phyloP scores from a whole-genome alignment of 1,284 basidiomycete genomes.

The Tylopilus sp. region DNA sequence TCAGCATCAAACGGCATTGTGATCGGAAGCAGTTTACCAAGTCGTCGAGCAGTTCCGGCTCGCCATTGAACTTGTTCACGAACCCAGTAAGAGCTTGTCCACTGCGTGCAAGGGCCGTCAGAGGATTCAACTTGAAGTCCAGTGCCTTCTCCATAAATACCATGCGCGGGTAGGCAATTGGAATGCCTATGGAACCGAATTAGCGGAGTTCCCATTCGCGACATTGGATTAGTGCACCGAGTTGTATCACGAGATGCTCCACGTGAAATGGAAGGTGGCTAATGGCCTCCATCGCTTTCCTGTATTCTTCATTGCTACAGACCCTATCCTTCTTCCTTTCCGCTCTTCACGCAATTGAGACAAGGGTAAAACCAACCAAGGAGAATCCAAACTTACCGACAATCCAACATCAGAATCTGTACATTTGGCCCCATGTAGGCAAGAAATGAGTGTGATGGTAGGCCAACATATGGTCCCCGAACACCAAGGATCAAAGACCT shows the following conservation, averaged over 20 bases:
- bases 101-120: conserved; percentile 65
- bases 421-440: conserved; percentile 70
- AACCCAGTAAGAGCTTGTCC: conserved; percentile 74
- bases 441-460: conserved; percentile 79
- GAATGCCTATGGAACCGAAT: conserved; percentile 48
- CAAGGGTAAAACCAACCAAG: neutral
- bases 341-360: conserved; percentile 49
- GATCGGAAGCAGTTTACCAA: conserved; percentile 46
- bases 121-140: conserved; percentile 78
- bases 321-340: conserved; percentile 82
- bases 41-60: conserved; percentile 90
- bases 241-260: conserved; percentile 78
- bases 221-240: conserved; percentile 46
- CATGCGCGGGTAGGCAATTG: conserved; percentile 90
- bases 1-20: neutral
- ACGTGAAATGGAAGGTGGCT: conserved; percentile 56
- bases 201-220: neutral
- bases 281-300: conserved; percentile 65
- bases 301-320: conserved; percentile 70
- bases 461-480: conserved; percentile 72
- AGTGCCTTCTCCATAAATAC: conserved; percentile 80
- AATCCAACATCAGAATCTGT: conserved; percentile 77
- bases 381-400: conserved; percentile 51
- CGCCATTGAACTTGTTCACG: conserved; percentile 89
- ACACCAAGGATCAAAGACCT: conserved; percentile 74